Evolutionary conservation across 2,329 filamentous ascomycete genomes (phyloP).

Genomic region (Alternaria metachromatica): DNA sequence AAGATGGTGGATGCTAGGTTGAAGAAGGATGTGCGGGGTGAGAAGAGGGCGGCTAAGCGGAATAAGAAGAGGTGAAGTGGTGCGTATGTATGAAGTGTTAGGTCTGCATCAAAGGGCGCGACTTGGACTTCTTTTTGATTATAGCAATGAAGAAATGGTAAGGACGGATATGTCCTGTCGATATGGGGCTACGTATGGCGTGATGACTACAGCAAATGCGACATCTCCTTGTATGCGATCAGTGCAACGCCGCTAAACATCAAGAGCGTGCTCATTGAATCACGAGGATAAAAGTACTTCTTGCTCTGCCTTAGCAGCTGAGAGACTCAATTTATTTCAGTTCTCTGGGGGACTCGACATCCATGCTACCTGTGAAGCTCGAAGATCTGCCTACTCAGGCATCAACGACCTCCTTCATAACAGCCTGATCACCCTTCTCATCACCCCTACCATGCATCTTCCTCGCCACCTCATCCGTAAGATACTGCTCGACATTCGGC

Average conservation of each 20-base stretch:
- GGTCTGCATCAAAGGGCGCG: background rate
- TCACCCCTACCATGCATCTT: conserved; percentile 44
- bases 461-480: conserved; percentile 55
- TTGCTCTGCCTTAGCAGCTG: background rate
- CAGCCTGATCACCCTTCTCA: conserved; percentile 15
- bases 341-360: background rate
- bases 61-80: conserved; percentile 55
- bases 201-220: background rate
- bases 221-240: background rate
- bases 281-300: background rate
- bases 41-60: conserved; percentile 82
- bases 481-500: conserved; percentile 54
- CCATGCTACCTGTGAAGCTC: background rate
- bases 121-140: background rate
- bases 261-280: background rate
- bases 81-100: background rate
- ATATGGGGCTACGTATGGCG: background rate
- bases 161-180: background rate
- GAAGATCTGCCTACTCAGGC: background rate
- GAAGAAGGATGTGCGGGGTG: conserved; percentile 93
- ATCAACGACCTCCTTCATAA: conserved; percentile 25
- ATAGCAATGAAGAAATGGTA: background rate
- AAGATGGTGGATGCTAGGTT: conserved; percentile 95
- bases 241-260: background rate
- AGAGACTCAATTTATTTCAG: background rate